These are phyloP conservation scores for Mucuna pruriens DNA, from an alignment of 306 rosid genomes.

Conservation along the genomic window DNA sequence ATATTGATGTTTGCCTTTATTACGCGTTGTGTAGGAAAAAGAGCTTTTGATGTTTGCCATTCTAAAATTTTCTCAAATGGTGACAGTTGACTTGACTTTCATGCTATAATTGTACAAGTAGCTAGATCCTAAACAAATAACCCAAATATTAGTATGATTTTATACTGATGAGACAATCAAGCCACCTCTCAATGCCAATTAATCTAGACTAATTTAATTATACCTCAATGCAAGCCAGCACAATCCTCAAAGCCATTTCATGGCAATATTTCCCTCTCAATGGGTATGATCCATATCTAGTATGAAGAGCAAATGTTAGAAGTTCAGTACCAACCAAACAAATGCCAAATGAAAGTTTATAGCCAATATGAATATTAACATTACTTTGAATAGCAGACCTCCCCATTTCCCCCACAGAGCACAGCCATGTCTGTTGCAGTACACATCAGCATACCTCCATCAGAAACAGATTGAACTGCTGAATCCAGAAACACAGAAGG, in stretches of 20 bases:
- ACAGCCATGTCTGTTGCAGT: constrained; percentile 99
- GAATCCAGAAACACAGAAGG: constrained; percentile 97
- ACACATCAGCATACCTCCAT: constrained; percentile 98
- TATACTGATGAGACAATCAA: not conserved
- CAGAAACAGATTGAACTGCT: constrained; percentile 93
- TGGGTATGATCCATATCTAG: constrained; percentile 94
- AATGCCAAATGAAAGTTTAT: not conserved
- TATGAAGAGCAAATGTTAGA: constrained; percentile 42
- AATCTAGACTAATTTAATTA: not conserved
- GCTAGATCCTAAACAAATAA: not conserved
- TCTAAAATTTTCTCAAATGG: not conserved
- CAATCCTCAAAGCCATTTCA: constrained; percentile 98
- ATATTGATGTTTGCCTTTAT: not conserved
- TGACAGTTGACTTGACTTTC: not conserved
- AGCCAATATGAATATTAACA: constrained; percentile 40
- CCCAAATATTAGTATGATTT: not conserved
- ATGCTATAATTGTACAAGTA: not conserved
- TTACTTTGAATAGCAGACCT: constrained; percentile 99
- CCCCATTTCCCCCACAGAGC: constrained; percentile 97
- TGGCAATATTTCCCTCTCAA: constrained; percentile 94
- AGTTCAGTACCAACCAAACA: constrained; percentile 28
- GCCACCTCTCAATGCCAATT: not conserved
- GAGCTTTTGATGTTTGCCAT: not conserved
- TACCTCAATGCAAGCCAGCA: constrained; percentile 97
- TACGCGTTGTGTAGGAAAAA: not conserved